Conservation (phyloP, 2,329 filamentous ascomycete species). For the Colletotrichum paranaense region DNA sequence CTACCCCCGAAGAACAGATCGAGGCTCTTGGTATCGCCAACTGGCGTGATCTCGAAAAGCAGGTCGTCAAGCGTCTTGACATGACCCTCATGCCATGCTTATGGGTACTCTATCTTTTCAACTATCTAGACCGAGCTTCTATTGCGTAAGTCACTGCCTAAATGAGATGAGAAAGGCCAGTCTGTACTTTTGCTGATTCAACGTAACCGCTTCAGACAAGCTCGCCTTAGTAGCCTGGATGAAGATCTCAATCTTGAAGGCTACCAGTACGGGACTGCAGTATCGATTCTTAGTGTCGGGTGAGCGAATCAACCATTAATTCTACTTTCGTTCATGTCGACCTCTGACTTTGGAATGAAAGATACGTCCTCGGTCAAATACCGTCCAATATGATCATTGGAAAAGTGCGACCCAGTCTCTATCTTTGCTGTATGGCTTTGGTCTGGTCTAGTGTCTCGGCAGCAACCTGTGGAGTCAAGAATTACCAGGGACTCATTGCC, state of each 20-base stretch:
- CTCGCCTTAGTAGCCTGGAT: constrained; percentile 39
- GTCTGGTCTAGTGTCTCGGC: constrained; percentile 37
- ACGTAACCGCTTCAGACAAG: constrained; percentile 33
- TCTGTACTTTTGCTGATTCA: neutral
- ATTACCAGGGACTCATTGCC: constrained; percentile 36
- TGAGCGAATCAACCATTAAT: neutral
- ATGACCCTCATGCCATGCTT: constrained; percentile 38
- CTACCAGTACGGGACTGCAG: constrained; percentile 40
- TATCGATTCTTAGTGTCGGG: constrained; percentile 41
- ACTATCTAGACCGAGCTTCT: constrained; percentile 38
- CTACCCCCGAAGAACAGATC: constrained; percentile 36
- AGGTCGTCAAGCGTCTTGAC: constrained; percentile 37
- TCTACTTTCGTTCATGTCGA: neutral
- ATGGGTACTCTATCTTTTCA: constrained; percentile 38
- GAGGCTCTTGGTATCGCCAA: constrained; percentile 38
- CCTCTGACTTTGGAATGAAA: neutral
- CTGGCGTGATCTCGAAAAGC: constrained; percentile 38
- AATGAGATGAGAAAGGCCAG: rapidly evolving
- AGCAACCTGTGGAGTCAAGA: constrained; percentile 35
- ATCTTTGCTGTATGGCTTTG: constrained; percentile 36
- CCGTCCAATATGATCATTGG: constrained; percentile 38
- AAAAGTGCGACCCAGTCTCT: constrained; percentile 34
- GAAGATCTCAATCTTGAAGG: constrained; percentile 40
- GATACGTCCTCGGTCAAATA: constrained; percentile 36
- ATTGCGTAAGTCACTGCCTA: constrained; percentile 22